These are phyloP conservation scores for Verticillium nubilum DNA, from an alignment of 2,329 filamentous ascomycete genomes.

Conservation along the genomic window DNA sequence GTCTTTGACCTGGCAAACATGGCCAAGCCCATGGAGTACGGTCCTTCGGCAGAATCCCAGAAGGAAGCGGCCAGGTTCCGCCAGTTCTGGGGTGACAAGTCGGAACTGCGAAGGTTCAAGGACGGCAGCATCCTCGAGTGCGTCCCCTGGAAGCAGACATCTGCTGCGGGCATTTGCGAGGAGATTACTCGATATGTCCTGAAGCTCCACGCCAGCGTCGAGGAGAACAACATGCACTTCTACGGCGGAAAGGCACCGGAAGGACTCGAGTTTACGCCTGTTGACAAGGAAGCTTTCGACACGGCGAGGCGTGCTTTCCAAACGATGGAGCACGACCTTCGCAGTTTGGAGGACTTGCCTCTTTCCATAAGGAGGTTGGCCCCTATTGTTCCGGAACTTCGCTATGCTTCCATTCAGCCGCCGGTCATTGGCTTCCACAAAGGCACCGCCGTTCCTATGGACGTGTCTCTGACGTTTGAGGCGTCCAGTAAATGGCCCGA, in stretches of 20 bases:
- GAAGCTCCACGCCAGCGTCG: constrained; percentile 59
- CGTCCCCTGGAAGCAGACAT: constrained; percentile 71
- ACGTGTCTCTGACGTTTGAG: constrained; percentile 86
- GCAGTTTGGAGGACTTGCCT: constrained; percentile 74
- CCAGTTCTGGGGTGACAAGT: constrained; percentile 90
- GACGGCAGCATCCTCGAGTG: constrained; percentile 93
- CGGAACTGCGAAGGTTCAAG: constrained; percentile 89
- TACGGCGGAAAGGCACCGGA: constrained; percentile 45
- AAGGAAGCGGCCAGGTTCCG: constrained; percentile 77
- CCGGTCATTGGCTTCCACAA: constrained; percentile 43
- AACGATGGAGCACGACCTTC: constrained; percentile 69
- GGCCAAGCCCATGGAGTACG: constrained; percentile 76
- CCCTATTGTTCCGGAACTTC: constrained; percentile 64
- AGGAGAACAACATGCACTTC: constrained; percentile 46
- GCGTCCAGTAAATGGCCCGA: constrained; percentile 92
- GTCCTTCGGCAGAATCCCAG: constrained; percentile 80
- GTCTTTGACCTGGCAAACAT: constrained; percentile 69
- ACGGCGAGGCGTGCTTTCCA: constrained; percentile 64
- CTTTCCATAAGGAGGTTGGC: constrained; percentile 79
- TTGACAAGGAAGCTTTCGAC: constrained; percentile 58
- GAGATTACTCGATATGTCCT: constrained; percentile 75
- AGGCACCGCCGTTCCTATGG: constrained; percentile 51
- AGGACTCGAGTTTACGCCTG: constrained; percentile 38
- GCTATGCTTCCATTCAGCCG: constrained; percentile 61
- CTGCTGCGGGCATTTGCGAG: constrained; percentile 62